These are phyloP conservation scores for Mycena citricolor DNA, from an alignment of 1,284 basidiomycete genomes.

Conservation along the genomic window DNA sequence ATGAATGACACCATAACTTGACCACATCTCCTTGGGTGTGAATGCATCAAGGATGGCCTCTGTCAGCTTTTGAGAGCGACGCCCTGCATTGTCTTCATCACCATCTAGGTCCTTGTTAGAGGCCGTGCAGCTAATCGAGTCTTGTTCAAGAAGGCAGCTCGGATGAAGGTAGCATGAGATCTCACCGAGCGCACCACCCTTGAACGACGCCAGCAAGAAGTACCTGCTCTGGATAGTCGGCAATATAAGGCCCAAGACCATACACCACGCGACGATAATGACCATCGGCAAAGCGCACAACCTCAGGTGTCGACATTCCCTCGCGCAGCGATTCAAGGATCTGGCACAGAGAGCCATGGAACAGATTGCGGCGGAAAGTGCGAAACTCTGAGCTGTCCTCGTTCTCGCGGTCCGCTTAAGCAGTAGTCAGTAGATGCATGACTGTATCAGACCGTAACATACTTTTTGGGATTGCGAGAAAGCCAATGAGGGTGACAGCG, in stretches of 20 bases:
- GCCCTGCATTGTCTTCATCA: background rate
- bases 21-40: conserved; percentile 26
- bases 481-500: conserved; percentile 28
- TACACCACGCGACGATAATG: conserved; percentile 25
- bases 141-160: background rate
- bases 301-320: conserved; percentile 21
- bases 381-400: too few relatives aligned
- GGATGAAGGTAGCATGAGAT: background rate
- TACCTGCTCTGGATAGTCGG: conserved; percentile 29
- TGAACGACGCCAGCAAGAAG: conserved; percentile 23
- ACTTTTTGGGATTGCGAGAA: conserved; percentile 38
- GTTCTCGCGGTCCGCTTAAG: too few relatives aligned
- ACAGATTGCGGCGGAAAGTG: conserved; percentile 23
- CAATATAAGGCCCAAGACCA: conserved; percentile 27
- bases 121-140: background rate
- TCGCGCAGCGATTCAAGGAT: conserved; percentile 20
- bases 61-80: conserved; percentile 27
- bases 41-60: conserved; percentile 23
- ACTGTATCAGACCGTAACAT: conserved; percentile 7
- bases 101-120: background rate
- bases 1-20: conserved; percentile 30
- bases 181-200: conserved; percentile 24
- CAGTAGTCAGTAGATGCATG: too few relatives aligned
- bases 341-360: conserved; percentile 20
- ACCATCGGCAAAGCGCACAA: conserved; percentile 24